Conservation (phyloP, 1,139 yeast genomes). For the Protomyces arabidopsidicola region DNA sequence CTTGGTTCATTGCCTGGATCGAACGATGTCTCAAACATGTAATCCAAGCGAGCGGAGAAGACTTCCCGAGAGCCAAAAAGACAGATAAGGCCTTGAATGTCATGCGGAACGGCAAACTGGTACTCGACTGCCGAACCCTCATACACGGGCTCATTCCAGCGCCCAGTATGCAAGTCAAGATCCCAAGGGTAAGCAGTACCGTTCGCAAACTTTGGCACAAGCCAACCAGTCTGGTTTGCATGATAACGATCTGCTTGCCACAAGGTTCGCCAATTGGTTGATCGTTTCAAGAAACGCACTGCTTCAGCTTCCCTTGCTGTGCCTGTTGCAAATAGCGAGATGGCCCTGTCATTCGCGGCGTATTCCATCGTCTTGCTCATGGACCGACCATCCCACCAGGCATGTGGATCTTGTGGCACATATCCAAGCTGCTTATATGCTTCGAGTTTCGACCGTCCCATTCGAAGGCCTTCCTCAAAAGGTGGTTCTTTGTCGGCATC, state of each 20-base stretch:
- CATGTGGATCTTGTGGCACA: conserved; percentile 24
- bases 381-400: conserved; percentile 25
- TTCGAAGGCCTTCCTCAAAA: conserved; percentile 19
- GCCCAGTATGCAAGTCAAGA: conserved; percentile 16
- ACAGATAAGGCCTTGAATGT: conserved; percentile 22
- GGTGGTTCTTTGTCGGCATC: conserved; percentile 19
- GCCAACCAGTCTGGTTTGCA: conserved; percentile 10
- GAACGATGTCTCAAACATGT: conserved; percentile 17
- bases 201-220: conserved; percentile 17
- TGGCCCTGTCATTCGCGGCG: conserved; percentile 21
- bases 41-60: conserved; percentile 13
- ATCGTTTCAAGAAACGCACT: conserved; percentile 8
- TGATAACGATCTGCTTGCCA: conserved; percentile 11
- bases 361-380: conserved; percentile 26
- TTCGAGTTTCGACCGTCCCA: conserved; percentile 12
- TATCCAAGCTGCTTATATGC: conserved; percentile 8
- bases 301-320: conserved; percentile 9
- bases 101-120: conserved; percentile 20
- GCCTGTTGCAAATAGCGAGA: conserved; percentile 16
- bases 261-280: conserved; percentile 16
- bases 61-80: conserved; percentile 6
- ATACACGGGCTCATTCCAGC: conserved; percentile 20
- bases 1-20: conserved; percentile 27
- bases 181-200: conserved; percentile 18
- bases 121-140: conserved; percentile 23